Conservation (phyloP, 202 grass and related monocot genomes). For the Setaria viridis region DNA sequence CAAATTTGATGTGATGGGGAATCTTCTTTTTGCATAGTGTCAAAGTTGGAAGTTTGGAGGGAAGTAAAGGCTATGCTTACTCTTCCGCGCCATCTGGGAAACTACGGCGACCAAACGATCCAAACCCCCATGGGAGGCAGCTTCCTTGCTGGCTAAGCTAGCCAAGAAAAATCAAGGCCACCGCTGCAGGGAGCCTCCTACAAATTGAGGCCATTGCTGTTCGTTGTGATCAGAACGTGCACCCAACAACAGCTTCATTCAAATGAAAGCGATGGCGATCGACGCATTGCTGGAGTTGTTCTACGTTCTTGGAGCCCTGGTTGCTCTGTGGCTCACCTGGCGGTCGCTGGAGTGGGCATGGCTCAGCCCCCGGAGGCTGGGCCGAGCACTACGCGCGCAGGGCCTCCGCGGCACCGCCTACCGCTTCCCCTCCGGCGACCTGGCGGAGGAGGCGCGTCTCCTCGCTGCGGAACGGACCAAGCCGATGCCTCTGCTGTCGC, state of each 20-base stretch:
- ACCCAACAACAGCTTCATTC: neutral
- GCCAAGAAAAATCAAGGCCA: neutral
- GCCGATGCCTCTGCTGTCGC: conserved; percentile 58
- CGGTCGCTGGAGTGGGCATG: conserved; percentile 45
- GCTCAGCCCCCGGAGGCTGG: conserved; percentile 53
- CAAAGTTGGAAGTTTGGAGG: too few species aligned
- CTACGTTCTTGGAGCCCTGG: conserved; percentile 6
- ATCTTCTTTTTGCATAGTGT: too few species aligned
- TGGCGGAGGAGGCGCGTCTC: conserved; percentile 37
- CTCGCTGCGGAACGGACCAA: conserved; percentile 40
- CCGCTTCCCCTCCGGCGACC: conserved; percentile 49
- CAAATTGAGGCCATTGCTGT: neutral
- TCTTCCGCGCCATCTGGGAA: neutral
- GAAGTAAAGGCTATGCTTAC: neutral
- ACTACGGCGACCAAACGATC: too few species aligned
- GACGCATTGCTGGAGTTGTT: conserved; percentile 20
- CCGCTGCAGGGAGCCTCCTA: neutral
- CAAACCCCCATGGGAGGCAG: neutral
- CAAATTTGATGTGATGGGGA: too few species aligned
- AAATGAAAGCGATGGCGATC: neutral
- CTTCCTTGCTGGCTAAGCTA: neutral
- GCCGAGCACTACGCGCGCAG: conserved; percentile 45
- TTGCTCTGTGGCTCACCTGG: conserved; percentile 17
- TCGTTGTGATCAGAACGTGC: neutral
- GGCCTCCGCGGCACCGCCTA: conserved; percentile 51